Percentiles rank a stretch among this genome's conserved stretches.
Evolutionary conservation across 768 basidiomycete genomes (phyloP).

Genomic region (Cubamyces lactineus): DNA sequence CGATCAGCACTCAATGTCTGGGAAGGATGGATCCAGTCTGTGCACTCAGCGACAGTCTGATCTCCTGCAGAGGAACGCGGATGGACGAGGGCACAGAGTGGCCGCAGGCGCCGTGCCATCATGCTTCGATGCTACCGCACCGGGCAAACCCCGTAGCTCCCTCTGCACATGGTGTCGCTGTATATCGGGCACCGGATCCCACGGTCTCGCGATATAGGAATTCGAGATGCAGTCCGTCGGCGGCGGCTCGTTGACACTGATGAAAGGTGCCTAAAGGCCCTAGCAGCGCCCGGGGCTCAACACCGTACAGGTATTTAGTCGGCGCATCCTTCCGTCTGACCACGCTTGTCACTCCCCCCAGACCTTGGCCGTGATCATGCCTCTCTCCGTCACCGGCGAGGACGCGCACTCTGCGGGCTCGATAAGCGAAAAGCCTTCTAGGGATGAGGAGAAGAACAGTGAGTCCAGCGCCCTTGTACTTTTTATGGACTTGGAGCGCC

Average conservation of each 20-base stretch:
- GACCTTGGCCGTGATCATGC: slow-evolving; percentile 19
- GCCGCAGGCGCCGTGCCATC: no score
- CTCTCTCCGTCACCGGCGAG: slow-evolving; percentile 14
- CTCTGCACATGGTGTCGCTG: slow-evolving; percentile 9
- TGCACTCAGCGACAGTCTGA: no score
- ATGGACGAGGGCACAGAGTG: no score
- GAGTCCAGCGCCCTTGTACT: neutral
- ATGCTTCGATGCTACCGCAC: neutral
- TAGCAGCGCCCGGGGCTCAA: no score
- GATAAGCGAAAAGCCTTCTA: slow-evolving; percentile 24
- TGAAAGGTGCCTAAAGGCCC: neutral
- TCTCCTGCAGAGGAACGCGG: no score
- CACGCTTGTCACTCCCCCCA: neutral
- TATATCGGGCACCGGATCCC: neutral
- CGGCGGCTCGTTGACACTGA: neutral
- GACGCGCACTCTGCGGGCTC: slow-evolving; percentile 18
- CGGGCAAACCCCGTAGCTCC: neutral
- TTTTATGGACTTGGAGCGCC: neutral
- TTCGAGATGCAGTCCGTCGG: neutral
- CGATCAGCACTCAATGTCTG: no score
- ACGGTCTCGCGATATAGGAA: neutral
- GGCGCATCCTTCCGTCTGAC: neutral
- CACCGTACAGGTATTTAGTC: neutral
- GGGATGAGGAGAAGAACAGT: slow-evolving; percentile 27
- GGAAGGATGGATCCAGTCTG: no score